Conservation (phyloP, 2,329 filamentous ascomycete genomes). For the Plectosphaerella plurivora region DNA sequence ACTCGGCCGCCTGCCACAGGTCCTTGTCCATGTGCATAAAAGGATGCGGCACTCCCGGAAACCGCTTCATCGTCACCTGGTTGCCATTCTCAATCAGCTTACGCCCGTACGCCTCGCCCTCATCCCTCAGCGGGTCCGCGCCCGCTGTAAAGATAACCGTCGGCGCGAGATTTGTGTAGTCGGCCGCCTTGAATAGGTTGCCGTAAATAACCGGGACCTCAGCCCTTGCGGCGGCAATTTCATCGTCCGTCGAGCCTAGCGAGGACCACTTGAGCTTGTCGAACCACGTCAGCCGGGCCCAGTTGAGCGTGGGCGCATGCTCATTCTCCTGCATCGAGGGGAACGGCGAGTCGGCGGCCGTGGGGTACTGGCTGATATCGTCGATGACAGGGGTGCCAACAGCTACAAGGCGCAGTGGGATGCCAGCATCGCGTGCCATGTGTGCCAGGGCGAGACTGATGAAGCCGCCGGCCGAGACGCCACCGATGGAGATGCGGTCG, state of each 20-base stretch:
- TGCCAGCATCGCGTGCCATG: conserved; percentile 30
- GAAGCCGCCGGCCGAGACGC: conserved; percentile 39
- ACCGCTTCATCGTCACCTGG: conserved; percentile 40
- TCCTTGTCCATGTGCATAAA: conserved; percentile 44
- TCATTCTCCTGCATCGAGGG: conserved; percentile 35
- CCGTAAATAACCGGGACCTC: conserved; percentile 9
- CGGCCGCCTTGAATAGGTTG: conserved; percentile 29
- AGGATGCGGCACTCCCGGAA: conserved; percentile 41
- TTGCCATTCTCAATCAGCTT: conserved; percentile 37
- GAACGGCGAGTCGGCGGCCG: conserved; percentile 30
- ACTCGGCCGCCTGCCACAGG: conserved; percentile 28
- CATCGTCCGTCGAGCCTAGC: conserved; percentile 9
- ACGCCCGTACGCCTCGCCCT: conserved; percentile 41
- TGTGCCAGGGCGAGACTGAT: conserved; percentile 33
- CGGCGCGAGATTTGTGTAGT: conserved; percentile 25
- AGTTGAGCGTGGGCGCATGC: conserved; percentile 37
- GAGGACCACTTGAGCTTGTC: conserved; percentile 26
- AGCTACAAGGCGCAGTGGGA: conserved; percentile 31
- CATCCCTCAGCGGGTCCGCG: conserved; percentile 41
- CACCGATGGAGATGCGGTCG: conserved; percentile 35
- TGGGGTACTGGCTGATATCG: conserved; percentile 30
- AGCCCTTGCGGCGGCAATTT: neutral
- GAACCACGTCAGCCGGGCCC: conserved; percentile 36
- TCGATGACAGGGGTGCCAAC: conserved; percentile 35
- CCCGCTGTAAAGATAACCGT: conserved; percentile 38